Percentiles rank a stretch among this genome's conserved stretches.
Conservation (phyloP, 169 alveolate genomes). For the Plasmodium yoelii region DNA sequence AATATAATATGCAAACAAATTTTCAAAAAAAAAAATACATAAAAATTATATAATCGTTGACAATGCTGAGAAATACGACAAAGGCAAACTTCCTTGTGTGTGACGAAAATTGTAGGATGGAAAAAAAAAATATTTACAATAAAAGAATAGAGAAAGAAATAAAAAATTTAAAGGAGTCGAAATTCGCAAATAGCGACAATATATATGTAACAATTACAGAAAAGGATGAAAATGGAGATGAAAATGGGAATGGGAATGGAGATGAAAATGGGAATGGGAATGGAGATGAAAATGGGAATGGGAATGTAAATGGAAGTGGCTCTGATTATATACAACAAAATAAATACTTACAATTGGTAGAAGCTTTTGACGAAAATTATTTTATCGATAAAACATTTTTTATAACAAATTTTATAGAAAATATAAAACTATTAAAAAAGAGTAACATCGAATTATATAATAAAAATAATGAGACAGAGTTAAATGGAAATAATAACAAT, state of each 20-base stretch:
- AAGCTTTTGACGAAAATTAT: conserved; percentile 49
- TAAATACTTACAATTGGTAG: conserved; percentile 22
- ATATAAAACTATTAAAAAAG: conserved; percentile 25
- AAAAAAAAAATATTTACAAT: conserved; percentile 35
- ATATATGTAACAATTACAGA: conserved; percentile 55
- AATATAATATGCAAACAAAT: neutral
- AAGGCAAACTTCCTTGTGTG: neutral
- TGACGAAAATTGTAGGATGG: conserved; percentile 27
- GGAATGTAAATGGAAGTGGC: too few relatives aligned
- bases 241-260: too few relatives aligned
- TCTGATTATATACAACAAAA: neutral
- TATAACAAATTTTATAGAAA: conserved; percentile 29
- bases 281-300: neutral
- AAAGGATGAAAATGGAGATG: neutral
- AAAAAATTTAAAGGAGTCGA: conserved; percentile 56
- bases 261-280: neutral
- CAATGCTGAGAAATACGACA: conserved; percentile 38
- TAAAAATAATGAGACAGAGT: neutral
- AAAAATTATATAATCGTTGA: neutral
- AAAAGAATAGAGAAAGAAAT: conserved; percentile 70
- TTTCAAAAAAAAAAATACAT: neutral
- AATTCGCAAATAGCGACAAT: conserved; percentile 13
- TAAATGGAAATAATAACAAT: neutral
- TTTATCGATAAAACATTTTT: conserved; percentile 40
- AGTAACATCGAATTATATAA: neutral